Conservation (phyloP, 164 flowering plant genomes). For the Annona squamosa region DNA sequence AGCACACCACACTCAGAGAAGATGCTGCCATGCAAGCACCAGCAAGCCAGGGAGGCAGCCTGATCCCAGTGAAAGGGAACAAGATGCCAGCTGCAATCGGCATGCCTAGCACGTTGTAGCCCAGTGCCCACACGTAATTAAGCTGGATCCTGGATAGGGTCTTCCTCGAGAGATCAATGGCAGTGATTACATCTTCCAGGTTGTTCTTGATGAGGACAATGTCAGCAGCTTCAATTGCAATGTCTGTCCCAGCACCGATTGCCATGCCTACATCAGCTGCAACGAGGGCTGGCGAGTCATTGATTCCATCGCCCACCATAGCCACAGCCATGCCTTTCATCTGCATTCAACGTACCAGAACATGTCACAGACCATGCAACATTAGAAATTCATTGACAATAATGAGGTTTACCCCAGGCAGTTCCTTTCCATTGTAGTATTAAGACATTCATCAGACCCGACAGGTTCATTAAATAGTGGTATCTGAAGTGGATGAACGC, state of each 20-base stretch:
- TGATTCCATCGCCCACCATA: conserved; percentile 98
- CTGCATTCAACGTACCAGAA: conserved; percentile 25
- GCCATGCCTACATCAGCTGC: conserved; percentile 99
- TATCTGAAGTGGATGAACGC: not conserved
- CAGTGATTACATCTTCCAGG: conserved; percentile 87
- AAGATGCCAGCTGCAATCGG: conserved; percentile 83
- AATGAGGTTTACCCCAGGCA: too few species aligned
- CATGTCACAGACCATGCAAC: not conserved
- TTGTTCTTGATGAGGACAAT: conserved; percentile 80
- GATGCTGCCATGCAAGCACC: conserved; percentile 99
- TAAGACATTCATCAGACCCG: not conserved
- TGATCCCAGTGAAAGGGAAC: conserved; percentile 75
- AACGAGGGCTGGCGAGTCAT: conserved; percentile 87
- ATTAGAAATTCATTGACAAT: not conserved
- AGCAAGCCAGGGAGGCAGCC: conserved; percentile 94
- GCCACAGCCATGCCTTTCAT: conserved; percentile 60
- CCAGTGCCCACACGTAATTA: conserved; percentile 93
- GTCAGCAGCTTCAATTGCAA: conserved; percentile 95
- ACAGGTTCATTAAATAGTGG: not conserved
- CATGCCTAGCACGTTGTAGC: conserved; percentile 84
- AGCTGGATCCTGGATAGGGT: conserved; percentile 70
- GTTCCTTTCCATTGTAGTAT: not conserved
- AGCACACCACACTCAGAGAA: conserved; percentile 84
- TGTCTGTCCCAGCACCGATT: conserved; percentile 91
- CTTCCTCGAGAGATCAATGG: conserved; percentile 79